Conservation (phyloP, 228 moss, liverwort and hornwort genomes). For the Sphagnum magellanicum region DNA sequence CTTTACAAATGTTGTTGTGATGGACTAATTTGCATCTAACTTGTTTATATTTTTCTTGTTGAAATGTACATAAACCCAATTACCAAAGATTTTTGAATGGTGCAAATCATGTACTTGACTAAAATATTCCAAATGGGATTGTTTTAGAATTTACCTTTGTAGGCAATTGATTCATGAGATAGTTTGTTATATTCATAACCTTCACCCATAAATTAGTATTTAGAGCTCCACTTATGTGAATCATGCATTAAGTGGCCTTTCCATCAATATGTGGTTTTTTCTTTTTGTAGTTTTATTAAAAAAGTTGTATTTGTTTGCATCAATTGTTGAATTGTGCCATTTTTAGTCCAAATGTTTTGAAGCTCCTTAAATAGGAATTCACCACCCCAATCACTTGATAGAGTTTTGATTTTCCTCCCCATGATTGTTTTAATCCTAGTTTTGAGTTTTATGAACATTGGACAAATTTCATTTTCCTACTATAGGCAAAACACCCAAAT, state of each 20-base stretch:
- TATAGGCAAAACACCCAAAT: not conserved
- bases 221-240: not conserved
- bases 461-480: not conserved
- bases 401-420: not conserved
- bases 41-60: not conserved
- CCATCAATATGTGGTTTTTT: not conserved
- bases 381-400: not conserved
- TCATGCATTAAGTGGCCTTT: not conserved
- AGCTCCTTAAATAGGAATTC: not conserved
- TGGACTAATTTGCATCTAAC: too few species aligned
- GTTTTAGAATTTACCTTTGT: not conserved
- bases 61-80: not conserved
- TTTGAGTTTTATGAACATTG: not conserved
- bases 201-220: not conserved
- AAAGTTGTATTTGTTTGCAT: not conserved
- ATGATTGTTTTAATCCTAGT: not conserved
- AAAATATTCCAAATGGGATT: not conserved
- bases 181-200: not conserved
- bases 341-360: not conserved
- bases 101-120: not conserved
- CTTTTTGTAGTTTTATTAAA: not conserved
- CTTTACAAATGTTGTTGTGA: too few species aligned
- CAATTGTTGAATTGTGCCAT: not conserved
- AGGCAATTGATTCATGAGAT: not conserved
- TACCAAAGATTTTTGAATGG: not conserved